phyloP scores from a whole-genome alignment of 768 basidiomycete genomes.

The Hygrocybe coccinea region DNA sequence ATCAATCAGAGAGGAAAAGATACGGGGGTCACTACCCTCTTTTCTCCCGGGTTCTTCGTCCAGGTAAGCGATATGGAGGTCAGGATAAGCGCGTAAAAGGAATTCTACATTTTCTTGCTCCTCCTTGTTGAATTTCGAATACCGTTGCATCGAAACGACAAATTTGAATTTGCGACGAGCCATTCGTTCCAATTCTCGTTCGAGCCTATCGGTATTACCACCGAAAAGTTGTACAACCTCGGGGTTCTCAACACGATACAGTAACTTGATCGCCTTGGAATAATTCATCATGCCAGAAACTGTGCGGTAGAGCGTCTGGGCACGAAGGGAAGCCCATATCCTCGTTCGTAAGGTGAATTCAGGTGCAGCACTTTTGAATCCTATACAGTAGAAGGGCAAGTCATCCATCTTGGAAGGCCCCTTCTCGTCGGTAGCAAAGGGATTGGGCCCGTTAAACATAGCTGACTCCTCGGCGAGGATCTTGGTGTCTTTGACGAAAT shows the following conservation, averaged over 20 bases:
- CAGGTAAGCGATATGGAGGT: slow-evolving; percentile 96
- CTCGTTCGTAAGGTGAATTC: slow-evolving; percentile 98
- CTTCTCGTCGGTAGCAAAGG: slow-evolving; percentile 72
- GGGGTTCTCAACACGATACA: slow-evolving; percentile 99
- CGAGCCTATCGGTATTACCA: slow-evolving; percentile 94
- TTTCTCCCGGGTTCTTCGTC: slow-evolving; percentile 93
- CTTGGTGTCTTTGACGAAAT: slow-evolving; percentile 99
- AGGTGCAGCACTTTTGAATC: slow-evolving; percentile 97
- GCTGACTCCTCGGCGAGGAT: slow-evolving; percentile 95
- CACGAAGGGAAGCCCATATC: slow-evolving; percentile 98
- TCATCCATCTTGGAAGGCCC: slow-evolving; percentile 80
- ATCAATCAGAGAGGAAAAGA: slow-evolving; percentile 95
- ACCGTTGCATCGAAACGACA: slow-evolving; percentile 98
- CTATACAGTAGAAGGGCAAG: slow-evolving; percentile 95
- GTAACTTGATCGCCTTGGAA: slow-evolving; percentile 96
- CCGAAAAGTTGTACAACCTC: slow-evolving; percentile 97
- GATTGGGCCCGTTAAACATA: slow-evolving; percentile 73
- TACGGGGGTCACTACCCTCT: slow-evolving; percentile 90
- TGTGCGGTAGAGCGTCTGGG: slow-evolving; percentile 96
- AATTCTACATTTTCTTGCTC: slow-evolving; percentile 99
- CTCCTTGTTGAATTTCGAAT: slow-evolving; percentile 99
- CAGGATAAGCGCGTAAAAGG: slow-evolving; percentile 93
- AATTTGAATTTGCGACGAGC: slow-evolving; percentile 98
- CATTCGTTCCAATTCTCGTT: slow-evolving; percentile 96
- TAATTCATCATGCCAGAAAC: slow-evolving; percentile 99